Evolutionary conservation across 331 rosid genomes (phyloP).

Genomic region (Arachis monticola): DNA sequence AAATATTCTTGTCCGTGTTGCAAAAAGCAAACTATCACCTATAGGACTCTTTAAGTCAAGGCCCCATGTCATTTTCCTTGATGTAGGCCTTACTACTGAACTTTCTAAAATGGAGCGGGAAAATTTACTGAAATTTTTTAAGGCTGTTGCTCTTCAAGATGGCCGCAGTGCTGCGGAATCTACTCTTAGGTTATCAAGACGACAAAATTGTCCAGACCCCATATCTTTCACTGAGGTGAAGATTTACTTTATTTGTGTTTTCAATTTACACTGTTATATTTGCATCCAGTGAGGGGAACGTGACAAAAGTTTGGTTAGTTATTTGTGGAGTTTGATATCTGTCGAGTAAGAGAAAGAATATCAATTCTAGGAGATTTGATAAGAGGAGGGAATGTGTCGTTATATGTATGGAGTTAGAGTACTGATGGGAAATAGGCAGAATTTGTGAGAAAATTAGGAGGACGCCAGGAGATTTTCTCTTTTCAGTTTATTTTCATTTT

Average conservation of each 20-base stretch:
- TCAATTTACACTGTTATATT: neutral
- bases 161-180: slow-evolving; percentile 76
- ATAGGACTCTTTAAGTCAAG: slow-evolving; percentile 58
- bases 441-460: too few species aligned
- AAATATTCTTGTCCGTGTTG: slow-evolving; percentile 76
- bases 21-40: slow-evolving; percentile 42
- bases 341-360: too few species aligned
- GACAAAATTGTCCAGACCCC: slow-evolving; percentile 77
- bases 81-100: slow-evolving; percentile 89
- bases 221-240: slow-evolving; percentile 72
- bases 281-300: neutral
- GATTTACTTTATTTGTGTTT: slow-evolving; percentile 13
- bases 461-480: too few species aligned
- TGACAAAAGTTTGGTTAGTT: too few species aligned
- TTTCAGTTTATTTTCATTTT: too few species aligned
- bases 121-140: slow-evolving; percentile 66
- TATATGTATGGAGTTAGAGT: too few species aligned
- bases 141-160: slow-evolving; percentile 74
- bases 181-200: slow-evolving; percentile 72
- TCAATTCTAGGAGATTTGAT: too few species aligned
- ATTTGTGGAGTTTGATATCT: too few species aligned
- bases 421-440: too few species aligned
- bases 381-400: too few species aligned
- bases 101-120: slow-evolving; percentile 68
- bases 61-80: slow-evolving; percentile 90